These are phyloP conservation scores for Ogataea polymorpha DNA, from an alignment of 805 yeast genomes.

Conservation along the genomic window DNA sequence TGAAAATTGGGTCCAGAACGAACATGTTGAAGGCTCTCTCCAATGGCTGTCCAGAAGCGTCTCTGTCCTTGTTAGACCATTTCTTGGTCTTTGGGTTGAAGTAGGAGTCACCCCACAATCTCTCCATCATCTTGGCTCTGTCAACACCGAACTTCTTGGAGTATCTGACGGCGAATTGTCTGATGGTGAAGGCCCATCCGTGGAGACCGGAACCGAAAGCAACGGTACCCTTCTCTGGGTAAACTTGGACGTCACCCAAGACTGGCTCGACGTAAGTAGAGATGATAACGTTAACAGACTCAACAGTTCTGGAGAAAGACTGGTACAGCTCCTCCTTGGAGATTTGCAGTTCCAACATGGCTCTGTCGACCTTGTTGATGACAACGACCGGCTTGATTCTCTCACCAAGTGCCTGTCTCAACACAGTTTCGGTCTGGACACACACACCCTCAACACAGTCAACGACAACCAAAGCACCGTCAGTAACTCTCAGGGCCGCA, in stretches of 20 bases:
- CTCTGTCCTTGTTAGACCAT: slow-evolving; percentile 96
- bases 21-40: slow-evolving; percentile 99
- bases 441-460: slow-evolving; percentile 99
- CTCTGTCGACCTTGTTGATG: slow-evolving; percentile 99
- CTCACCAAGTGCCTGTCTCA: slow-evolving; percentile 98
- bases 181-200: slow-evolving; percentile 99
- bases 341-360: slow-evolving; percentile 97
- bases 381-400: slow-evolving; percentile 98
- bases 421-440: slow-evolving; percentile 99
- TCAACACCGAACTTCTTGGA: slow-evolving; percentile 99
- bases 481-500: slow-evolving; percentile 99
- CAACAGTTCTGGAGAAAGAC: slow-evolving; percentile 97
- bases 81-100: slow-evolving; percentile 99
- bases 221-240: slow-evolving; percentile 98
- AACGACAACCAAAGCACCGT: slow-evolving; percentile 99
- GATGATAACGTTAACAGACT: slow-evolving; percentile 97
- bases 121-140: slow-evolving; percentile 95
- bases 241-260: slow-evolving; percentile 95
- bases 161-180: slow-evolving; percentile 98
- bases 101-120: slow-evolving; percentile 99
- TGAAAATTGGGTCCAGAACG: slow-evolving; percentile 98
- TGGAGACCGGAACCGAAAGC: slow-evolving; percentile 99
- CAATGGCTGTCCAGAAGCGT: slow-evolving; percentile 90
- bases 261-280: slow-evolving; percentile 89
- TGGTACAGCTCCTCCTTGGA: slow-evolving; percentile 99